Evolutionary conservation across 1,139 yeast genomes (phyloP).

Genomic region (Lodderomyces oxycetoniae): DNA sequence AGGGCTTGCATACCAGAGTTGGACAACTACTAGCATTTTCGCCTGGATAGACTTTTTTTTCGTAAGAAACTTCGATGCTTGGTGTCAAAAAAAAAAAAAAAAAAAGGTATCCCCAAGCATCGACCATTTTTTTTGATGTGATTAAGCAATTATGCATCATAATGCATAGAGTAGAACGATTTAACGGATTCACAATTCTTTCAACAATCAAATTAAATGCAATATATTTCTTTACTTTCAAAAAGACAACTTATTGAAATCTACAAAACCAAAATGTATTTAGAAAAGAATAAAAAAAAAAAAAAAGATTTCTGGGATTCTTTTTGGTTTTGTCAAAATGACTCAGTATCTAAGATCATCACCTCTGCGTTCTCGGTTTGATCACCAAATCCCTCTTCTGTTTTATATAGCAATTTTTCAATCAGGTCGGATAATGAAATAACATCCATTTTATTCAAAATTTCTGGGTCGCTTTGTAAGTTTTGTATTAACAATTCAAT

Average conservation of each 20-base stretch:
- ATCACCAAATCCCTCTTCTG: constrained; percentile 64
- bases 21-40: too few species aligned
- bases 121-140: too few species aligned
- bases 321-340: constrained; percentile 7
- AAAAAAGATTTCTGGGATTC: not conserved
- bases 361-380: not conserved
- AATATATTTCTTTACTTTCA: not conserved
- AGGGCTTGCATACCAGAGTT: too few species aligned
- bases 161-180: not conserved
- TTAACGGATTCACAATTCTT: too few species aligned
- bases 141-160: too few species aligned
- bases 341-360: constrained; percentile 10
- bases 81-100: too few species aligned
- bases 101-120: too few species aligned
- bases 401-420: constrained; percentile 71
- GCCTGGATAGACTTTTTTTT: too few species aligned
- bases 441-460: constrained; percentile 27
- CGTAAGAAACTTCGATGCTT: too few species aligned
- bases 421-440: constrained; percentile 52
- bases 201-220: not conserved
- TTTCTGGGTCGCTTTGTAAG: constrained; percentile 29
- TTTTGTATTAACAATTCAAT: constrained; percentile 78
- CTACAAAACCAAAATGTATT: not conserved
- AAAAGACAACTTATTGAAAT: not conserved
- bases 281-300: not conserved